These are phyloP conservation scores for Mycena olivaceomarginata DNA, from an alignment of 768 basidiomycete species.

Conservation along the genomic window DNA sequence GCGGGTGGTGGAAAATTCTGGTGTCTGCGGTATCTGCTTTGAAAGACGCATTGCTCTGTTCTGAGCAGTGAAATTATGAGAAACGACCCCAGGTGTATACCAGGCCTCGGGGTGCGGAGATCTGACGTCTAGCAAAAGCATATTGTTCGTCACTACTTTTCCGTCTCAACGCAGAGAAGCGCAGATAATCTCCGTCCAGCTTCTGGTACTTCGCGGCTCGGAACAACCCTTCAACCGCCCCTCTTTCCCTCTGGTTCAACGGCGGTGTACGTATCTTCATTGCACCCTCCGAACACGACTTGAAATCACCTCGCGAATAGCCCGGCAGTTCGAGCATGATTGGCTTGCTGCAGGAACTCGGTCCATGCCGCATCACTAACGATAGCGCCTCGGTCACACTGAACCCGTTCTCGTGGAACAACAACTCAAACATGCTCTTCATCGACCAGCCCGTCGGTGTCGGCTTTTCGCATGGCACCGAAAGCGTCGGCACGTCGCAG, in stretches of 20 bases:
- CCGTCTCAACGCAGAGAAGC: neutral
- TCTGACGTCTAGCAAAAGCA: constrained; percentile 71
- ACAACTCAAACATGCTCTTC: constrained; percentile 73
- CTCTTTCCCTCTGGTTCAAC: constrained; percentile 82
- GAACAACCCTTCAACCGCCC: constrained; percentile 74
- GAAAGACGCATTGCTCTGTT: neutral
- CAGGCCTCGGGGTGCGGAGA: constrained; percentile 82
- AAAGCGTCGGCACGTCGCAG: constrained; percentile 69
- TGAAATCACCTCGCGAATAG: constrained; percentile 46
- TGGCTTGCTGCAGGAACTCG: constrained; percentile 85
- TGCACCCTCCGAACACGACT: constrained; percentile 30
- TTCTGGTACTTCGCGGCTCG: constrained; percentile 84
- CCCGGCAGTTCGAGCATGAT: constrained; percentile 76
- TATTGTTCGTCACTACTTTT: constrained; percentile 63
- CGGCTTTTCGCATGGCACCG: constrained; percentile 77
- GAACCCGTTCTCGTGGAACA: constrained; percentile 78
- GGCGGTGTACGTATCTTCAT: constrained; percentile 66
- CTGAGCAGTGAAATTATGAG: constrained; percentile 50
- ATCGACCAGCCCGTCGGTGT: constrained; percentile 81
- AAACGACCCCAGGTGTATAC: constrained; percentile 77
- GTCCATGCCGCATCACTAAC: constrained; percentile 82
- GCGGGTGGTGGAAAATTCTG: constrained; percentile 76
- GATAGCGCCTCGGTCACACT: constrained; percentile 68
- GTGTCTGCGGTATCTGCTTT: constrained; percentile 70
- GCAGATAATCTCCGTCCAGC: constrained; percentile 53